These are phyloP conservation scores for Podospora comata DNA, from an alignment of 495 filamentous ascomycete species.

Conservation along the genomic window DNA sequence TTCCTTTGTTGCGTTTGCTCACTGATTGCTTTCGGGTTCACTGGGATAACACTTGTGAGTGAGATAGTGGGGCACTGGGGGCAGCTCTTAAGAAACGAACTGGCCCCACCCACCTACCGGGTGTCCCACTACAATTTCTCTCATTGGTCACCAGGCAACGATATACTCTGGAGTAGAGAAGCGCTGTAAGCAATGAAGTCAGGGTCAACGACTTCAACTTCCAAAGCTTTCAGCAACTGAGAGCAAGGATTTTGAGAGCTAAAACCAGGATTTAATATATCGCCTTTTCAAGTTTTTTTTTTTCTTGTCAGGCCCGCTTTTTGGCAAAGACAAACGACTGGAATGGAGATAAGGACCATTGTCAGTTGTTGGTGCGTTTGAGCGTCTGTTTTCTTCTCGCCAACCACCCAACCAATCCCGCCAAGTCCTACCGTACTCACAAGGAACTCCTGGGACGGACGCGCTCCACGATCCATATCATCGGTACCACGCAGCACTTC, in stretches of 20 bases:
- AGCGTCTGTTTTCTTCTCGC: neutral
- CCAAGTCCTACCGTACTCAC: neutral
- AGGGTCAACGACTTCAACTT: neutral
- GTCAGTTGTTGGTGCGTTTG: neutral
- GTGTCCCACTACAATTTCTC: neutral
- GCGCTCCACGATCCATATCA: conserved; percentile 3
- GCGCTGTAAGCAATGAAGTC: neutral
- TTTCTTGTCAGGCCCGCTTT: neutral
- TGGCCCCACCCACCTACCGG: neutral
- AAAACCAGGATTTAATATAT: neutral
- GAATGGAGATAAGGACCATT: neutral
- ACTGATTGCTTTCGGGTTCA: neutral
- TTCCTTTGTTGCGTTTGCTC: neutral
- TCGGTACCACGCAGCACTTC: neutral
- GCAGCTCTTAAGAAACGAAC: neutral
- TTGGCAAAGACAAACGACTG: neutral
- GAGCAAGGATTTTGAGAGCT: neutral
- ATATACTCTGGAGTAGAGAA: neutral
- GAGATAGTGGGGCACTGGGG: neutral
- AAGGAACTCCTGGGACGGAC: neutral
- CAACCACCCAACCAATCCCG: neutral
- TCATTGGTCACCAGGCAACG: neutral
- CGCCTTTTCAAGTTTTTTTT: neutral
- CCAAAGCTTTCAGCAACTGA: neutral
- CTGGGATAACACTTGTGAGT: neutral